phyloP scores from a whole-genome alignment of 2,329 filamentous ascomycete genomes.

The Knufia fluminis region DNA sequence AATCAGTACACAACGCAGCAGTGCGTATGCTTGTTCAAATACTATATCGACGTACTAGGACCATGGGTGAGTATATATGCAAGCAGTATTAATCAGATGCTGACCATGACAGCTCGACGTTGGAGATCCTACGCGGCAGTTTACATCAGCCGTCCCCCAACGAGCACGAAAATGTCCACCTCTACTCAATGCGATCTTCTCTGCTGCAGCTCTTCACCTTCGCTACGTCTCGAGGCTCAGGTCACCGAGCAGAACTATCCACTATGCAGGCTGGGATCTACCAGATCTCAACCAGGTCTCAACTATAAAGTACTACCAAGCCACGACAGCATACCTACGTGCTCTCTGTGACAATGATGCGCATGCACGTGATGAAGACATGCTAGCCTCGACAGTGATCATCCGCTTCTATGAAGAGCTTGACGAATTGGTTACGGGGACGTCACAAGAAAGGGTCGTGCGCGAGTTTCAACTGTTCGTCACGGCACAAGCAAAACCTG shows the following conservation, averaged over 20 bases:
- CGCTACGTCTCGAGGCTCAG: conserved; percentile 7
- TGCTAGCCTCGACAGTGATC: conserved; percentile 49
- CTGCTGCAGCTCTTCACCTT: conserved; percentile 19
- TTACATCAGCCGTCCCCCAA: conserved; percentile 20
- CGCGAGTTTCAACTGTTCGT: conserved; percentile 20
- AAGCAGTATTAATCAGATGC: neutral
- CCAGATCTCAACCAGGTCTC: conserved; percentile 21
- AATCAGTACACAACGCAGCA: conserved; percentile 22
- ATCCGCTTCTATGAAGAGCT: conserved; percentile 51
- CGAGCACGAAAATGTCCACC: conserved; percentile 20
- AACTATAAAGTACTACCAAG: conserved; percentile 24
- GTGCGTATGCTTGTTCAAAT: conserved; percentile 23
- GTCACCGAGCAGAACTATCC: conserved; percentile 11
- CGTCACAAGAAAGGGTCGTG: conserved; percentile 24
- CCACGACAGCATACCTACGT: conserved; percentile 25
- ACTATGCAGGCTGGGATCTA: conserved; percentile 17
- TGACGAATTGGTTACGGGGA: conserved; percentile 36
- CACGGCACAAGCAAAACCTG: conserved; percentile 18
- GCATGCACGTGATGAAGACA: conserved; percentile 40
- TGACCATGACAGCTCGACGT: conserved; percentile 19
- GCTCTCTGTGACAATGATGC: conserved; percentile 27
- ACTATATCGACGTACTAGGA: conserved; percentile 22
- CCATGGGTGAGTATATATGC: conserved; percentile 17
- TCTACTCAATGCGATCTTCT: conserved; percentile 23
- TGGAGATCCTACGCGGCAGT: conserved; percentile 20